Evolutionary conservation across 805 yeast genomes (phyloP).

Genomic region (Wickerhamiella slavikovae): DNA sequence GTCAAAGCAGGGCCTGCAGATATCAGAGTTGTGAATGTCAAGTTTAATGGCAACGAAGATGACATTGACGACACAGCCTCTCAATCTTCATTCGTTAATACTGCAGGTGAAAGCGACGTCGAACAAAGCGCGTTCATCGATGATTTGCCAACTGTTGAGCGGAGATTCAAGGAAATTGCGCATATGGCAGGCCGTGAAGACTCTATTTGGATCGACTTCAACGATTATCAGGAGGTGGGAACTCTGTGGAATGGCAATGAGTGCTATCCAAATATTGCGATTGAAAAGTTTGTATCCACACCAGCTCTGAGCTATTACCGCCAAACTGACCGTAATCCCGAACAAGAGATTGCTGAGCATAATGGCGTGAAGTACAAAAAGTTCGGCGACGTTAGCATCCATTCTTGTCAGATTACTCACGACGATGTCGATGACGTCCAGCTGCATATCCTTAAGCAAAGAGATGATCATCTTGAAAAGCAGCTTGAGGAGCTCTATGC

Average conservation of each 20-base stretch:
- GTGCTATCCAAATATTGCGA: conserved; percentile 22
- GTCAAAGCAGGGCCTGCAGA: conserved; percentile 51
- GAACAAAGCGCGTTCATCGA: too few relatives aligned
- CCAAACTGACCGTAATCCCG: conserved; percentile 31
- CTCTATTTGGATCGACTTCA: conserved; percentile 46
- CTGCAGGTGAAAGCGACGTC: too few relatives aligned
- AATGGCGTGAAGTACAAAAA: conserved; percentile 18
- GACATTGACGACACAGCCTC: too few relatives aligned
- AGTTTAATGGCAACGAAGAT: conserved; percentile 37
- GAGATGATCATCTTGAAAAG: conserved; percentile 14
- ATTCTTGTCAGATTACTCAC: conserved; percentile 32
- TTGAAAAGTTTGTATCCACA: conserved; percentile 43
- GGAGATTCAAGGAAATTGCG: not conserved
- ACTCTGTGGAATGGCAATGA: conserved; percentile 9
- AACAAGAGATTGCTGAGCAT: conserved; percentile 16
- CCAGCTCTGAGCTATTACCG: conserved; percentile 52
- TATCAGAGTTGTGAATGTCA: conserved; percentile 41
- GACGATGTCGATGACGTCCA: conserved; percentile 15
- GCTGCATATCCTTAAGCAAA: conserved; percentile 10
- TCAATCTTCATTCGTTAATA: too few relatives aligned
- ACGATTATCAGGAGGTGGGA: conserved; percentile 59
- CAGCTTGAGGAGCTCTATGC: conserved; percentile 16
- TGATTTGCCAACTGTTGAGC: too few relatives aligned
- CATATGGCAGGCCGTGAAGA: conserved; percentile 2
- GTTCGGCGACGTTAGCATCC: conserved; percentile 36